Conservation (phyloP, 805 yeast species). For the Zygosaccharomyces lentus region DNA sequence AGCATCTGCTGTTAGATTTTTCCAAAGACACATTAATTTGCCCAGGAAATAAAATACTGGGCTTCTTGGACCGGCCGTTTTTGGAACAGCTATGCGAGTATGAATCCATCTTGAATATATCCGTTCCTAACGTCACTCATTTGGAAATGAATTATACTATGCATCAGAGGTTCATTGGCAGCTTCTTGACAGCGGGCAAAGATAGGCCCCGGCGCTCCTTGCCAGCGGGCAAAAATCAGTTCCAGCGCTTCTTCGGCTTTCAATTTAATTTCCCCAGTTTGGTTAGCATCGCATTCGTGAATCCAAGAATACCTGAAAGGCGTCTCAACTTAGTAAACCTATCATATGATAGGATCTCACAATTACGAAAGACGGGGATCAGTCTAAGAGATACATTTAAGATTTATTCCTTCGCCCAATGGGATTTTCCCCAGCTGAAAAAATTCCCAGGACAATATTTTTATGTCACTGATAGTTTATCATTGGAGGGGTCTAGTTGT, state of each 20-base stretch:
- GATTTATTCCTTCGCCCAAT: slow-evolving; percentile 27
- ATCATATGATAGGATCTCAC: slow-evolving; percentile 17
- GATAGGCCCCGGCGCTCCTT: too few relatives aligned
- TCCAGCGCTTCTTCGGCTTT: neutral
- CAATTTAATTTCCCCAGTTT: slow-evolving; percentile 16
- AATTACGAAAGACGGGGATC: slow-evolving; percentile 13
- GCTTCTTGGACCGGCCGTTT: slow-evolving; percentile 9
- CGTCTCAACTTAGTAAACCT: slow-evolving; percentile 24
- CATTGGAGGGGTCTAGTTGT: slow-evolving; percentile 19
- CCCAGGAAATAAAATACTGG: slow-evolving; percentile 14
- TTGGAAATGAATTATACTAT: slow-evolving; percentile 21
- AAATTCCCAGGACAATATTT: slow-evolving; percentile 27
- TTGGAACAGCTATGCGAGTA: slow-evolving; percentile 1
- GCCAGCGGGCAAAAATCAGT: too few relatives aligned
- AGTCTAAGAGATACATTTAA: slow-evolving; percentile 17
- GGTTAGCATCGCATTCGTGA: slow-evolving; percentile 13
- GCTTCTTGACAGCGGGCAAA: too few relatives aligned
- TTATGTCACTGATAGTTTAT: too few relatives aligned
- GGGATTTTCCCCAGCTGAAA: slow-evolving; percentile 21
- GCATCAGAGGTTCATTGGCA: slow-evolving; percentile 19
- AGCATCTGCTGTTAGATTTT: slow-evolving; percentile 8
- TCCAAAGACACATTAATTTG: neutral
- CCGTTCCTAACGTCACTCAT: slow-evolving; percentile 14
- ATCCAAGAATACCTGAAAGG: slow-evolving; percentile 9
- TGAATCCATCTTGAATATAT: neutral